Evolutionary conservation across 1,284 basidiomycete species (phyloP), one percentile per base, ranked within the genome.

Genomic region (Cystobasidiaceae sp.): DNA sequence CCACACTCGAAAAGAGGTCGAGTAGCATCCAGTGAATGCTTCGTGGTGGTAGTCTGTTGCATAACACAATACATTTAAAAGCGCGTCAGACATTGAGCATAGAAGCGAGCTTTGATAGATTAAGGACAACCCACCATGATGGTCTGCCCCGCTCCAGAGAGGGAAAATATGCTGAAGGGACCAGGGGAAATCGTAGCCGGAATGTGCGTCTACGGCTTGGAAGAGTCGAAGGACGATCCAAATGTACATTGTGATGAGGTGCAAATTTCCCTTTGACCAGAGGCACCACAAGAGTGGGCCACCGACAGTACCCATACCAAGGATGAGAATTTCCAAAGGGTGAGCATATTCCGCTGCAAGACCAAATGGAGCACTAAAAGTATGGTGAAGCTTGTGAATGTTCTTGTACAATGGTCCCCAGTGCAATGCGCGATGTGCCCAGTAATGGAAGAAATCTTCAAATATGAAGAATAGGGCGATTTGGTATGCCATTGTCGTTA

Each of bases 131-230:
- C n/a, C n/a, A n/a, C n/a, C 62, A 51, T 97, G 93, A 81, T 97
- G 93, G 75, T 98, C 96, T 0, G 94, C 96, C 54, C 96, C 94
- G 25, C 92, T 91, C 94, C 94, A 98, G 84, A 97, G 91, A 3
- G 94, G 94, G 30, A 98, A 67, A 74, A 91, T 87, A 81, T 94
- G 86, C 74, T 93, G 88, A 68, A 98, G 82, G n/a, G 90, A 94
- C 92, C 91, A 94, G 3, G 92, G 92, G 83, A 96, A 96, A 78
- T 96, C 88, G 62, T 71, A 51, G 3, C 55, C 52, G 27, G 88
- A 90, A 84, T 98, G 94, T 0, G 96, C 87, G 74, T 98, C 94
- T 71, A 98, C 86, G 55, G 96, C 94, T 77, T 98, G 94, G 86
- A 93, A 97, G 45, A 98, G 84, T 63, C 94, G 86, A 57, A 97